Conservation (phyloP, 805 yeast genomes). For the Myxozyma melibiosi region DNA sequence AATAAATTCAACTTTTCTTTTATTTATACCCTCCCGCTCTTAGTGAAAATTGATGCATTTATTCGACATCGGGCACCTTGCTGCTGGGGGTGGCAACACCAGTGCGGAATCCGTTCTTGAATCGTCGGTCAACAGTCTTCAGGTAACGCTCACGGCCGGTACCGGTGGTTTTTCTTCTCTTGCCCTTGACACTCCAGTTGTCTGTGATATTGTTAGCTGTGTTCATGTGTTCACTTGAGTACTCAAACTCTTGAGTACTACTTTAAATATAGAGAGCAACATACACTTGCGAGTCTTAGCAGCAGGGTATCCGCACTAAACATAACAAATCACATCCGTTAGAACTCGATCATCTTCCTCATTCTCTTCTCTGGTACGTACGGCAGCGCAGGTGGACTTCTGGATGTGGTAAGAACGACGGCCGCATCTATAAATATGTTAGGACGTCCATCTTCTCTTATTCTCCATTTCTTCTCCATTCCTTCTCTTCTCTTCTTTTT, state of each 20-base stretch:
- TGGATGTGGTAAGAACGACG: conserved; percentile 98
- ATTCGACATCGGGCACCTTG: conserved; percentile 18
- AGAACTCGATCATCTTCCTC: background rate
- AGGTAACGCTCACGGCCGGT: conserved; percentile 99
- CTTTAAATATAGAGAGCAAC: background rate
- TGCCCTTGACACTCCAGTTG: conserved; percentile 99
- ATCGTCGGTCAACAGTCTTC: conserved; percentile 95
- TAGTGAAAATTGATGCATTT: background rate
- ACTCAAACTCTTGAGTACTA: background rate
- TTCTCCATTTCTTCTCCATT: too few relatives aligned
- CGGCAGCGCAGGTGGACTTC: conserved; percentile 95
- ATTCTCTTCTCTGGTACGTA: background rate
- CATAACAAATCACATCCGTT: background rate
- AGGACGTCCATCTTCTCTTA: background rate
- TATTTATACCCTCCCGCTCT: background rate
- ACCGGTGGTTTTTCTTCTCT: conserved; percentile 99
- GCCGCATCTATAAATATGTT: conserved; percentile 75
- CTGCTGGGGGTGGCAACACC: conserved; percentile 55
- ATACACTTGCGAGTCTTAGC: conserved; percentile 88
- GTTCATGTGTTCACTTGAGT: background rate
- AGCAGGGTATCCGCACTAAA: conserved; percentile 98
- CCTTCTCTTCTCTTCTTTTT: background rate
- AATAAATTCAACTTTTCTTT: background rate
- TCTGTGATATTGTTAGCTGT: conserved; percentile 24
- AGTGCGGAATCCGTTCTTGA: conserved; percentile 98